Evolutionary conservation across 192 early-diverging fungal genomes (phyloP), one percentile per base, ranked within the genome.

Genomic region (Powellomyces hirtus): DNA sequence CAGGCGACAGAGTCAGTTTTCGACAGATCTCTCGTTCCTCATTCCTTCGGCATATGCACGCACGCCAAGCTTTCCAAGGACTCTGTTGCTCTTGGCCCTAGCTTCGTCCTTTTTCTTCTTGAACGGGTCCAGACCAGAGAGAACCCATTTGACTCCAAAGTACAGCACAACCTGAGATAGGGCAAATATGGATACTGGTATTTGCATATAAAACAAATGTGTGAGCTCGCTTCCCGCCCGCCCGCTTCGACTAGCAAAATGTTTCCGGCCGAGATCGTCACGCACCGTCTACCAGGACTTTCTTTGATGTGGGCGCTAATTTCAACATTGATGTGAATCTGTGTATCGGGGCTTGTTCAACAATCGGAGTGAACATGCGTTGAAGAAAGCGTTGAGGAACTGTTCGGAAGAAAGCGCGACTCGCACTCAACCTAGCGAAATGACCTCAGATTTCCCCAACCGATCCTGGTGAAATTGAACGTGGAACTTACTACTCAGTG

Each of bases 91-190:
- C 79, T 94, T 93, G 63, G 79, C 76, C 73, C 91, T 89, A 20
- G 89, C 88, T 57, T 92, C 88, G 58, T 90, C 85, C 56, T 88
- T 84, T 55, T 91, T 90, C 30, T 78, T 79, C 66, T 81, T 81
- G 8, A 84, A 60, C 20, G 90, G 89, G 75, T 93, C 91, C 52
- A 91, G 79, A 34, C 84, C 86, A 7, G 84, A 80, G 44, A 97
- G 76, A 46, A 93, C 81, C 68, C 89, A 95, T 73, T 91, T 90
- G 77, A 97, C 89, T 1, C 75, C 75, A 69, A 72, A 77, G 88
- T 89, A 77, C 84, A 92, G 89, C 11, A 89, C 90, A 14, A 94
- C 88, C 64, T 97, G 94, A 33, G 92, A 91, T 20, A 94, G 64
- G 20, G 92, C 95, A 74, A 97, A 88, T 20, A 93, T 68, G n/a